Percentiles rank a stretch among this genome's conserved stretches.
Conservation (phyloP, 768 basidiomycete species). For the Russula sp. region DNA sequence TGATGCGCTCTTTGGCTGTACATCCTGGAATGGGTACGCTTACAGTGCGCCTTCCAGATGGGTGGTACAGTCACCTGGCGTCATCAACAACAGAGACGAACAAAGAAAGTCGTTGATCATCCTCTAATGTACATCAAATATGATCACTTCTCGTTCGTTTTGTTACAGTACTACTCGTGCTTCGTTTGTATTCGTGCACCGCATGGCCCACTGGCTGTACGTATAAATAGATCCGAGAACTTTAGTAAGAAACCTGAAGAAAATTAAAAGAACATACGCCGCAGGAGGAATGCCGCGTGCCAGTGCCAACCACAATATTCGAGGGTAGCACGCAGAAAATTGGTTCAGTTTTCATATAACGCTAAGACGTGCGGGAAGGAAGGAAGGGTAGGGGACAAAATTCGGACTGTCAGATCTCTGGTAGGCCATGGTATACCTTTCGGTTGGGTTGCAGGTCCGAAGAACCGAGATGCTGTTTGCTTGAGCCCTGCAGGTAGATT, state of each 20-base stretch:
- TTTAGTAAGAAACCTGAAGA: too few relatives aligned
- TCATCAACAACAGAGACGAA: conserved; percentile 20
- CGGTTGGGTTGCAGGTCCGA: conserved; percentile 19
- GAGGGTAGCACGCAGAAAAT: background rate
- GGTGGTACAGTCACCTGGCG: conserved; percentile 32
- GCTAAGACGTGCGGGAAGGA: too few relatives aligned
- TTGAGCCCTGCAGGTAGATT: too few relatives aligned
- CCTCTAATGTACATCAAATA: background rate
- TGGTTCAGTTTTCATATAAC: background rate
- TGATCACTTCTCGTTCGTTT: background rate
- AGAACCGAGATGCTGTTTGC: too few relatives aligned
- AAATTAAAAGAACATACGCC: too few relatives aligned
- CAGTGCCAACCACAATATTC: too few relatives aligned
- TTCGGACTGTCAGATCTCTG: conserved; percentile 21
- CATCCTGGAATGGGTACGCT: conserved; percentile 13
- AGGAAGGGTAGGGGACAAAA: too few relatives aligned
- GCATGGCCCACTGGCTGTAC: too few relatives aligned
- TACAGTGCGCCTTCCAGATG: conserved; percentile 12
- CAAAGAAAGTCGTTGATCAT: background rate
- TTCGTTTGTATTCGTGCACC: background rate
- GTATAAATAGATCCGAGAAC: too few relatives aligned
- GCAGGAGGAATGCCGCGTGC: too few relatives aligned
- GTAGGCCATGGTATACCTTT: conserved; percentile 22
- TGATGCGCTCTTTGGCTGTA: conserved; percentile 32
- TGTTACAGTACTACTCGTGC: too few relatives aligned